phyloP scores from a whole-genome alignment of 225 moss, liverwort and hornwort genomes.

The Bryum argenteum region DNA sequence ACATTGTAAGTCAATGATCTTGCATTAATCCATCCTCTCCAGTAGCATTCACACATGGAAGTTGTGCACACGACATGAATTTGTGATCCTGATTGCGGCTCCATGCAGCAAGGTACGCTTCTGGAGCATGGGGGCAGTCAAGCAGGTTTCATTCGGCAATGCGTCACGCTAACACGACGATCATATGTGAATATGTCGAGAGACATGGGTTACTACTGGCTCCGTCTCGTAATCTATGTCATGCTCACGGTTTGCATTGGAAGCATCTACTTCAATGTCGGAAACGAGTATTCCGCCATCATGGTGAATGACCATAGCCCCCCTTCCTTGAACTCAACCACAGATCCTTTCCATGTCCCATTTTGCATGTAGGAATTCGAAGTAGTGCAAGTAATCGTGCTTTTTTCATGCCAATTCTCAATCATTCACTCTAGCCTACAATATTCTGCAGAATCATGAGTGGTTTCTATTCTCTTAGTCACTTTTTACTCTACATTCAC shows the following conservation, averaged over 20 bases:
- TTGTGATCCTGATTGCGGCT: background rate
- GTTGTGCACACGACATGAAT: too few species aligned
- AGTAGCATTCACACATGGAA: background rate
- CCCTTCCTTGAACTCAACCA: too few species aligned
- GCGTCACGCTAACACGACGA: conserved; percentile 64
- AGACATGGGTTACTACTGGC: conserved; percentile 98
- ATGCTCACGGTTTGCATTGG: conserved; percentile 81
- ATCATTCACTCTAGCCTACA: too few species aligned
- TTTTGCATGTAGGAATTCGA: too few species aligned
- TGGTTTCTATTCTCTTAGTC: too few species aligned
- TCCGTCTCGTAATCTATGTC: conserved; percentile 83
- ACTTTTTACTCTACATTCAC: too few species aligned
- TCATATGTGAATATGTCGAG: conserved; percentile 92
- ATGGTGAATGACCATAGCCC: conserved; percentile 38
- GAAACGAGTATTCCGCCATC: conserved; percentile 77
- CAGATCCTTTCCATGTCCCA: too few species aligned
- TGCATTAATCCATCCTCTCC: background rate
- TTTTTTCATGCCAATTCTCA: too few species aligned
- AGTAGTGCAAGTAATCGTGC: too few species aligned
- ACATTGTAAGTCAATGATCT: conserved; percentile 51
- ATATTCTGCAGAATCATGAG: too few species aligned
- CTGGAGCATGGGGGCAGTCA: conserved; percentile 76
- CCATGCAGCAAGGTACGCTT: conserved; percentile 69
- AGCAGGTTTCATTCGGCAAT: conserved; percentile 77
- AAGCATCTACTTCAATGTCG: conserved; percentile 81